Evolutionary conservation across 225 moss, liverwort and hornwort genomes (phyloP).

Genomic region (Marchantia polymorpha): DNA sequence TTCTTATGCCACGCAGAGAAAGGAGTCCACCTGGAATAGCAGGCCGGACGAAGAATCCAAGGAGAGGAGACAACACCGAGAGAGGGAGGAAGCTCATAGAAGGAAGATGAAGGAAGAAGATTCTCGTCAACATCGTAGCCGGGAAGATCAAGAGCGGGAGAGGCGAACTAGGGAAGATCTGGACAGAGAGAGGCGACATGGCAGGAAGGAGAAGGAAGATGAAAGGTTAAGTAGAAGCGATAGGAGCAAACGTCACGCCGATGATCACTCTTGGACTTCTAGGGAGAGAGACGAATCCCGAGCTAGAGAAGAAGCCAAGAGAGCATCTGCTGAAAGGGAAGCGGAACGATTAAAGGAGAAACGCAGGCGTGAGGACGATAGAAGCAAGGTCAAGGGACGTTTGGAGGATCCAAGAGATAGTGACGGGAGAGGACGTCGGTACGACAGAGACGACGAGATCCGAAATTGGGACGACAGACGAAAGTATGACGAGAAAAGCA

Average conservation of each 20-base stretch:
- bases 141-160: constrained; percentile 42
- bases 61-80: constrained; percentile 61
- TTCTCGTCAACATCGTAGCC: constrained; percentile 29
- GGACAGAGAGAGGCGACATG: constrained; percentile 43
- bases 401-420: constrained; percentile 60
- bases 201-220: constrained; percentile 64
- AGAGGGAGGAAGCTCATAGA: constrained; percentile 59
- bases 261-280: constrained; percentile 59
- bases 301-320: constrained; percentile 58
- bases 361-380: constrained; percentile 73
- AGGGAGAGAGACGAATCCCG: constrained; percentile 68
- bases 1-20: constrained; percentile 49
- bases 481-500: constrained; percentile 70
- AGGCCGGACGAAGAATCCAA: constrained; percentile 46
- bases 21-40: constrained; percentile 51
- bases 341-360: constrained; percentile 52
- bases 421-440: constrained; percentile 55
- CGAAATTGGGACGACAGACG: constrained; percentile 71
- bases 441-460: constrained; percentile 63
- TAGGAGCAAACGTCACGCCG: constrained; percentile 54
- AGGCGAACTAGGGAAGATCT: constrained; percentile 34
- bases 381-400: constrained; percentile 55
- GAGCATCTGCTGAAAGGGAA: constrained; percentile 50
- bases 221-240: constrained; percentile 56
- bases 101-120: constrained; percentile 63